These are phyloP conservation scores for Liquidambar formosana DNA, from an alignment of 164 flowering plant genomes.

Conservation along the genomic window DNA sequence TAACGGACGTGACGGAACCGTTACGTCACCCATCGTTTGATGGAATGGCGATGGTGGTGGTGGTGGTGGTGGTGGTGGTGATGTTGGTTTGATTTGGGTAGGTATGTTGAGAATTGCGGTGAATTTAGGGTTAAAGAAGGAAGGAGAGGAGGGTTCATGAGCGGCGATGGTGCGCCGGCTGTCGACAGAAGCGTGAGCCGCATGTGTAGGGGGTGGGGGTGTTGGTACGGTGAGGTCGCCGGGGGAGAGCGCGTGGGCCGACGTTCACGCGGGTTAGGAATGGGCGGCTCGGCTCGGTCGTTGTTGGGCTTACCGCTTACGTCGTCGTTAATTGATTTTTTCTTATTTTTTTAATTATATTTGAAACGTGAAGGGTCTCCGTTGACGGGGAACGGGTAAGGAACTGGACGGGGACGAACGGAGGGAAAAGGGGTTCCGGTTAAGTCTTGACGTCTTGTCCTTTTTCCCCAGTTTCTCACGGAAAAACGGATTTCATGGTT, in stretches of 20 bases:
- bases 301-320: neutral
- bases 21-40: constrained; percentile 28
- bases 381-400: neutral
- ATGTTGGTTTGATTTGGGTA: neutral
- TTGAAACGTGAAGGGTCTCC: neutral
- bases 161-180: constrained; percentile 35
- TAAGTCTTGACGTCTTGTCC: neutral
- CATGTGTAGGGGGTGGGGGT: constrained; percentile 20
- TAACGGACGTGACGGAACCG: constrained; percentile 24
- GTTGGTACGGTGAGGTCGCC: constrained; percentile 32
- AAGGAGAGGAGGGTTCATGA: neutral
- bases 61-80: neutral
- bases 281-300: constrained; percentile 35
- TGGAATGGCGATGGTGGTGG: neutral
- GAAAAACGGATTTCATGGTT: no score
- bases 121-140: neutral
- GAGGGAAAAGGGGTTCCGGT: neutral
- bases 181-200: constrained; percentile 34
- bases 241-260: constrained; percentile 33
- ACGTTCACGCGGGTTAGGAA: constrained; percentile 22
- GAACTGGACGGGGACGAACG: neutral
- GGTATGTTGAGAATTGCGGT: constrained; percentile 2
- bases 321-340: neutral
- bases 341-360: neutral
- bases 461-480: no score